Evolutionary conservation across 768 basidiomycete species (phyloP).

Genomic region (Boletus fagicola): DNA sequence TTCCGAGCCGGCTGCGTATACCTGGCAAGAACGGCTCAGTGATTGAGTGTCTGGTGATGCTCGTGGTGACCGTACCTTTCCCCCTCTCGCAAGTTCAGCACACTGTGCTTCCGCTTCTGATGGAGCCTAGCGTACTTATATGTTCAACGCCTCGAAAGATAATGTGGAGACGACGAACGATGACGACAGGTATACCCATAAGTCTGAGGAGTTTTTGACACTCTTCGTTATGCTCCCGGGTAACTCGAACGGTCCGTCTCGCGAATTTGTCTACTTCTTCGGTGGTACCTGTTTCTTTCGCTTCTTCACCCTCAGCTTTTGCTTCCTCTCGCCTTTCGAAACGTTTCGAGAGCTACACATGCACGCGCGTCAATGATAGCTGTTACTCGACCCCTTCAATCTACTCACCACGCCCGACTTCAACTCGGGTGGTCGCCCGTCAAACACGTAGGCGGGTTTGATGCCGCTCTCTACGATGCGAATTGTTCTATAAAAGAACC

Average conservation of each 20-base stretch:
- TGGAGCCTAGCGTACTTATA: slow-evolving; percentile 65
- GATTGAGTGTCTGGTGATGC: background rate
- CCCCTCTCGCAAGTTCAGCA: slow-evolving; percentile 94
- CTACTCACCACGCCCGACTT: slow-evolving; percentile 91
- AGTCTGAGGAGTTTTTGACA: slow-evolving; percentile 81
- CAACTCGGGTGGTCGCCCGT: slow-evolving; percentile 96
- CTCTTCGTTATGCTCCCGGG: slow-evolving; percentile 94
- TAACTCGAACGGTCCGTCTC: slow-evolving; percentile 91
- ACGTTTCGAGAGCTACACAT: slow-evolving; percentile 86
- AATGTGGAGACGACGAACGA: slow-evolving; percentile 51
- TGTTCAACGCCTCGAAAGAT: background rate
- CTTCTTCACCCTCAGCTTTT: slow-evolving; percentile 92
- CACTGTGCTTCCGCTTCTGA: slow-evolving; percentile 99
- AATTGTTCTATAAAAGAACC: slow-evolving; percentile 96
- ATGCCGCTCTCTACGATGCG: slow-evolving; percentile 98
- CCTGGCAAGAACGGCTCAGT: slow-evolving; percentile 43
- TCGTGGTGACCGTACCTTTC: slow-evolving; percentile 56
- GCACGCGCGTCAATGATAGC: background rate
- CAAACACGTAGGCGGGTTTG: slow-evolving; percentile 97
- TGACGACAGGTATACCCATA: slow-evolving; percentile 96
- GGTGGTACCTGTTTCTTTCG: slow-evolving; percentile 91
- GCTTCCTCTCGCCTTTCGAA: slow-evolving; percentile 89
- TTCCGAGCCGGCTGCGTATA: slow-evolving; percentile 96
- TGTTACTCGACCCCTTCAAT: background rate
- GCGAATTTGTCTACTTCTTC: slow-evolving; percentile 92